phyloP scores from a whole-genome alignment of 345 rosid genomes.

The Aegle marmelos region DNA sequence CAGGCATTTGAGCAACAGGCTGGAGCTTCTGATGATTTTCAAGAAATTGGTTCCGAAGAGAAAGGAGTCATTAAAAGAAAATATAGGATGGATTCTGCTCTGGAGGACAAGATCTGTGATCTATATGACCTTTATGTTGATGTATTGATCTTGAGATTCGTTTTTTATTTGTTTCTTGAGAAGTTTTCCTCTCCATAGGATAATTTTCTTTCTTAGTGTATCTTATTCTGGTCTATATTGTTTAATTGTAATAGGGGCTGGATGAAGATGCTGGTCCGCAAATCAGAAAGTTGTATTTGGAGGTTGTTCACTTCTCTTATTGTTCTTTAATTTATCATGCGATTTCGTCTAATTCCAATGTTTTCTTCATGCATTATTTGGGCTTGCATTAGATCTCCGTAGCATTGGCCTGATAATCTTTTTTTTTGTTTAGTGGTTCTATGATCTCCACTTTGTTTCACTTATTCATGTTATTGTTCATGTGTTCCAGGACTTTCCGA shows the following conservation, averaged over 20 bases:
- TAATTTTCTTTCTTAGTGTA: slow-evolving; percentile 3
- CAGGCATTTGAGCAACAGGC: slow-evolving; percentile 59
- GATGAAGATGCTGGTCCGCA: slow-evolving; percentile 86
- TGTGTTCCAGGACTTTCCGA: background rate
- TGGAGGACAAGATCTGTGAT: slow-evolving; percentile 93
- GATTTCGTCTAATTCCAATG: background rate
- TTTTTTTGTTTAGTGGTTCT: background rate
- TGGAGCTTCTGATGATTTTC: slow-evolving; percentile 70
- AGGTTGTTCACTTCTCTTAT: slow-evolving; percentile 43
- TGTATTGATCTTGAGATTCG: slow-evolving; percentile 38
- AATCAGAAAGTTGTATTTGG: slow-evolving; percentile 78
- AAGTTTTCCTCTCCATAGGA: background rate
- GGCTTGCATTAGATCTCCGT: background rate
- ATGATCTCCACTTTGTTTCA: background rate
- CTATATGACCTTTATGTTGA: slow-evolving; percentile 90
- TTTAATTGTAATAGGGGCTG: slow-evolving; percentile 56
- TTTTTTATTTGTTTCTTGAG: background rate
- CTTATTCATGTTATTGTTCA: background rate
- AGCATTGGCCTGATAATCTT: background rate
- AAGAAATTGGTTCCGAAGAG: slow-evolving; percentile 50
- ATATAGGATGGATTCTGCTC: slow-evolving; percentile 54
- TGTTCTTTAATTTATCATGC: background rate
- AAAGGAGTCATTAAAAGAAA: slow-evolving; percentile 51
- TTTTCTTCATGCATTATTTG: background rate
- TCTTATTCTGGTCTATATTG: slow-evolving; percentile 14